Evolutionary conservation across 768 basidiomycete genomes (phyloP), one percentile per base, ranked within the genome.

Genomic region (Lactifluus volemus): DNA sequence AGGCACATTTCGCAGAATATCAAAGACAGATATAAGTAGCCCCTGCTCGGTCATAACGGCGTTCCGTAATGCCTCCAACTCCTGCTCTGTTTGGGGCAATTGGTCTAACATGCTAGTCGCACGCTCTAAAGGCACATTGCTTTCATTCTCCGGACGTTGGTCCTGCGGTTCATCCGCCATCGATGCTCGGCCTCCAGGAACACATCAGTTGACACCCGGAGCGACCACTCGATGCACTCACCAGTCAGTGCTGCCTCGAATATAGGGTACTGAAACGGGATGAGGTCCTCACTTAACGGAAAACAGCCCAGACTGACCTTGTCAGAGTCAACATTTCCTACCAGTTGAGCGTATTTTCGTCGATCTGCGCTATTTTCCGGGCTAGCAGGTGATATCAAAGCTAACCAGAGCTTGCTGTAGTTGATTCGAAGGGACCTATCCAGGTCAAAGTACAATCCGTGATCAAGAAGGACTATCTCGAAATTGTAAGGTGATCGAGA

Each of bases 181-280:
- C 1, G 83, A 84, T 17, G 89, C 84, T 45, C 93, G 82, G 5
- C 84, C 84, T 66, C 41, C 5, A 52, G 8, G 15, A 48, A 60
- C n/a, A 11, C 32, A 10, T 67, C 42, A 62, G 32, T 53, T 47
- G 29, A 49, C 32, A 39, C n/a, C 48, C n/a, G 9, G 47, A 51
- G 38, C 34, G 29, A 55, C 41, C 10, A 17, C 47, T 17, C 15
- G 32, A 41, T 25, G 25, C 42, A 63, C 63, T 48, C 53, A 64
- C 86, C 88, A n/a, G 95, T 98, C 49, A 98, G 85, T 14, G 95
- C 95, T 21, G 92, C 91, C 72, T 98, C 93, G 63, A 98, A 94
- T 11, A 97, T 81, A 9, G 93, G 90, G 70, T 97, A 98, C 89
- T 95, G 68, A 0, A 55, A 32, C 4, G 12, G 4, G 49, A 34